A percentile compares a stretch with the other conserved stretches of the same genome.
phyloP scores from a whole-genome alignment of 2,329 filamentous ascomycete species.

The Zymoseptoria brevis region DNA sequence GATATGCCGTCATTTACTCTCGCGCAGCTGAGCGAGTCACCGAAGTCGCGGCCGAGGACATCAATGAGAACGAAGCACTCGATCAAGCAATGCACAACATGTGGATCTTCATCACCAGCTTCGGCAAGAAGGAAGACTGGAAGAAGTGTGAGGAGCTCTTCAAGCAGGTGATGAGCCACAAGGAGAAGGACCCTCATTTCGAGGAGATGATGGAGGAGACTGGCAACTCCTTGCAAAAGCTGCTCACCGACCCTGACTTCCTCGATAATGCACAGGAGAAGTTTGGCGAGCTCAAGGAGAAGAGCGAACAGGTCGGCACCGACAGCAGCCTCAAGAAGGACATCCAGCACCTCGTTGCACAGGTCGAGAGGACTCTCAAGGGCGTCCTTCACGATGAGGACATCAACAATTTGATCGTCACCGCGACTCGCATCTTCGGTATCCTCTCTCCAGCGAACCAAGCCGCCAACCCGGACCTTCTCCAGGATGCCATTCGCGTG shows the following conservation, averaged over 20 bases:
- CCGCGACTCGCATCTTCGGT: slow-evolving; percentile 56
- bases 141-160: slow-evolving; percentile 62
- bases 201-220: slow-evolving; percentile 68
- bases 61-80: slow-evolving; percentile 64
- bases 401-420: slow-evolving; percentile 60
- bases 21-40: slow-evolving; percentile 61
- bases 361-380: slow-evolving; percentile 58
- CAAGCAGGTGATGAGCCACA: slow-evolving; percentile 63
- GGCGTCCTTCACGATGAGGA: slow-evolving; percentile 65
- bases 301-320: slow-evolving; percentile 50
- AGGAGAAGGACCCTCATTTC: slow-evolving; percentile 71
- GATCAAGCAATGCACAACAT: slow-evolving; percentile 71
- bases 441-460: slow-evolving; percentile 60
- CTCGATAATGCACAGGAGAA: slow-evolving; percentile 67
- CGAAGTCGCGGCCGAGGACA: slow-evolving; percentile 59
- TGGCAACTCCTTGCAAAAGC: slow-evolving; percentile 65
- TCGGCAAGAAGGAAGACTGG: slow-evolving; percentile 70
- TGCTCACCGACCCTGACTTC: slow-evolving; percentile 79
- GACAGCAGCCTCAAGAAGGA: slow-evolving; percentile 65
- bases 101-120: slow-evolving; percentile 71
- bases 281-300: slow-evolving; percentile 50
- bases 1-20: slow-evolving; percentile 72
- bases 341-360: slow-evolving; percentile 61
- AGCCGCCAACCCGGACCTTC: slow-evolving; percentile 60
- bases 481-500: slow-evolving; percentile 68